Evolutionary conservation across 352 stramenopile species (phyloP), one percentile per base, ranked within the genome.

Genomic region (Phytophthora hibernalis): DNA sequence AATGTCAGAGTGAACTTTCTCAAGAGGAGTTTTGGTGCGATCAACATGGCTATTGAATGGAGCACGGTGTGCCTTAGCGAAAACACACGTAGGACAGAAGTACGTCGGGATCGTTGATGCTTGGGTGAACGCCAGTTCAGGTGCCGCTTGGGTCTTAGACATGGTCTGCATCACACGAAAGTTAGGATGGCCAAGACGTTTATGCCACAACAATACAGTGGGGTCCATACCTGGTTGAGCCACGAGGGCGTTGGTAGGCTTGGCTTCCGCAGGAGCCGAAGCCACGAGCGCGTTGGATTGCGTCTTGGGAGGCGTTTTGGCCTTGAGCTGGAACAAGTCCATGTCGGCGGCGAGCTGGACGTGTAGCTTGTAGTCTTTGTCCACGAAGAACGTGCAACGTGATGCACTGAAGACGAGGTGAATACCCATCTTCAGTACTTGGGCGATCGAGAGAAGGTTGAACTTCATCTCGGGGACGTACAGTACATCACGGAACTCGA

Each of bases 141-240:
- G 43, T 5, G 16, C 30, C 31, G 16, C 30, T 40, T 49, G 55
- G 43, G 21, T 50, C 33, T 16, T 63, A 49, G 31, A 54, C 21
- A 63, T 63, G 31, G 54, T 50, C 35, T 50, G 52, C 52, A 50
- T 54, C 43, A 40, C 20, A 63, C 44, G 22, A 28, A 64, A 64
- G 44, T 51, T 64, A 64, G 33, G 30, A 51, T 64, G 55, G 20
- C 55, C 21, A 10, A 64, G 31, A 44, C 35, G 22, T 56, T 64
- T 51, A 11, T 64, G 33, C 21, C 55, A 56, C 16, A 56, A 15
- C 33, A 64, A 56, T 2, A 33, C 44, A 64, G 3, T 33, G 16
- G 48, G 18, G n/a, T 53, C 47, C 57, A 65, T 58, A 63, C 45
- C 47, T 65, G 37, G 12, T 52, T 53, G 24, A 28, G 35, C 24